A percentile compares a stretch with the other conserved stretches of the same genome.
Evolutionary conservation across 208 protist species (phyloP).

Genomic region (Crithidia expoeki): DNA sequence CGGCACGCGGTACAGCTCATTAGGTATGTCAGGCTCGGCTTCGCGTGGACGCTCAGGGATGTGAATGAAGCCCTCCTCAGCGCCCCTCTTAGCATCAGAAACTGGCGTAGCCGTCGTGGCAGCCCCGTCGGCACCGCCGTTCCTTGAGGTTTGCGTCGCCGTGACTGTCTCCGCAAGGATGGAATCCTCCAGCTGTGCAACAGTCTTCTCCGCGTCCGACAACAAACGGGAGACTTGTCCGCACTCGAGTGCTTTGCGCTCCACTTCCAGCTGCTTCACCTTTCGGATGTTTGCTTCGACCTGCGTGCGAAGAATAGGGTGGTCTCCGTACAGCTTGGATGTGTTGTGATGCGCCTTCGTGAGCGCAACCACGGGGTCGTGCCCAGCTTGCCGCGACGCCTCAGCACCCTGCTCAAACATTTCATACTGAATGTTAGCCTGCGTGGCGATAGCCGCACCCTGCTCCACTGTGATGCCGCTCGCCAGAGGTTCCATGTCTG

Average conservation of each 20-base stretch:
- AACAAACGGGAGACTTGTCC: not conserved
- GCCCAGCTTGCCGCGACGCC: conserved; percentile 58
- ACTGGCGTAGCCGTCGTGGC: not conserved
- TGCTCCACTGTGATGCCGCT: conserved; percentile 89
- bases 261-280: conserved; percentile 56
- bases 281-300: conserved; percentile 75
- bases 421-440: conserved; percentile 81
- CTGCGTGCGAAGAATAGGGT: conserved; percentile 62
- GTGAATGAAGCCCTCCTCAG: conserved; percentile 58
- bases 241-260: conserved; percentile 35
- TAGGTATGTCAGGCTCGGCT: conserved; percentile 73
- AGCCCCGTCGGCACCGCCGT: not conserved
- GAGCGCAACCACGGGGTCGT: conserved; percentile 58
- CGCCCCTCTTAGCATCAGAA: not conserved
- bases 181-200: conserved; percentile 34
- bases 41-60: conserved; percentile 54
- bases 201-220: conserved; percentile 25
- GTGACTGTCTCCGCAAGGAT: conserved; percentile 15
- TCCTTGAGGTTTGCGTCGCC: not conserved
- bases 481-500: conserved; percentile 75
- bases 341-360: conserved; percentile 65
- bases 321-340: conserved; percentile 68
- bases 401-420: conserved; percentile 78
- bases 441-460: conserved; percentile 68
- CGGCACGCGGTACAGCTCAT: conserved; percentile 74